Evolutionary conservation across 2,329 filamentous ascomycete species (phyloP), one percentile per base, ranked within the genome.

Genomic region (Colletotrichum sp.): DNA sequence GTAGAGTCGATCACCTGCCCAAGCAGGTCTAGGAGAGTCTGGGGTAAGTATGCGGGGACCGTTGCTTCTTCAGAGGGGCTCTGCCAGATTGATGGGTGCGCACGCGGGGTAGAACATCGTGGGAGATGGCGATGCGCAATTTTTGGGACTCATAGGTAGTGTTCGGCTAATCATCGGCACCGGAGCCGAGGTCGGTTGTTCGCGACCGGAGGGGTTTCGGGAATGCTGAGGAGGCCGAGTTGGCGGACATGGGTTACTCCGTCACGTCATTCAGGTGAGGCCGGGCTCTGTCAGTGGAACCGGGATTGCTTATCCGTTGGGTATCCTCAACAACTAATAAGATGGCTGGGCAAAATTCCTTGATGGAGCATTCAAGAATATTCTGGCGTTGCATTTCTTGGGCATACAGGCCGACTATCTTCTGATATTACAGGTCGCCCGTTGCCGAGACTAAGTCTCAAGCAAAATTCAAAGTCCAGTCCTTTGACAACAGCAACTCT

Each of bases 61-160:
- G 72, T 72, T 63, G 55, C 62, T 62, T 68, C 69, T 71, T 61
- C 30, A 63, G 69, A 68, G 69, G 69, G 63, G 63, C 72, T 15
- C 29, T 44, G 16, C 44, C 39, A 64, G 29, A 49, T 61, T 59
- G 13, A 19, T 34, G 63, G 44, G 27, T 36, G 44, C 19, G 22
- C 19, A 59, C 44, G 72, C 68, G 72, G 68, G 72, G 61, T 52
- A 71, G 19, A 3, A 25, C 25, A 16, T n/a, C n/a, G 27, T 30
- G 36, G 44, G 63, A 30, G 34, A 52, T 32, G 36, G 29, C 6
- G 34, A 66, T 49, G 63, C 16, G 36, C 63, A 49, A 52, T 39
- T 66, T 52, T 19, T 25, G 63, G 22, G 27, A 19, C 59, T n/a
- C 27, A 15, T 29, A 22, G 29, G 30, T 63, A 30, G 12, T 63